Conservation (phyloP, 148 eudicot genomes). For the Simmondsia chinensis region DNA sequence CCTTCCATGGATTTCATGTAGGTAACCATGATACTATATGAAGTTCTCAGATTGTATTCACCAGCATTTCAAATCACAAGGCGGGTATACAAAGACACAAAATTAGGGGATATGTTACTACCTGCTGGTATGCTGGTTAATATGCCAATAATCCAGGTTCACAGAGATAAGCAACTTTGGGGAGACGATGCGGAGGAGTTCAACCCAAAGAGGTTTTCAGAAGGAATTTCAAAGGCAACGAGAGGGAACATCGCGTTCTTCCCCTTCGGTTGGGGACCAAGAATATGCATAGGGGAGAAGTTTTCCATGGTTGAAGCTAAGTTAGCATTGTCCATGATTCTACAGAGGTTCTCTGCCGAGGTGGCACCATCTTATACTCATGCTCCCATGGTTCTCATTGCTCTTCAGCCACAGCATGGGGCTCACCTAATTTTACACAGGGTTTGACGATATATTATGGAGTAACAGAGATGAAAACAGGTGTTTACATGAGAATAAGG, state of each 20-base stretch:
- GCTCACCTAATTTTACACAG: conserved; percentile 41
- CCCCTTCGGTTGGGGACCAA: conserved; percentile 47
- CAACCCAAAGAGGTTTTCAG: conserved; percentile 47
- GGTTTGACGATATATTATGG: no score
- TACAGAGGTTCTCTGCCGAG: conserved; percentile 33
- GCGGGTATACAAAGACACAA: conserved; percentile 6
- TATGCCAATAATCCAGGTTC: conserved; percentile 19
- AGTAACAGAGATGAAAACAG: no score
- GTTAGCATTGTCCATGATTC: conserved; percentile 32
- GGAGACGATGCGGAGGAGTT: conserved; percentile 47
- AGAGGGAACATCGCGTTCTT: conserved; percentile 26
- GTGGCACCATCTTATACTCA: conserved; percentile 42
- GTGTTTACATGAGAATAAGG: no score
- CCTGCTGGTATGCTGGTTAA: conserved; percentile 21
- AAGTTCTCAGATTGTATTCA: conserved; percentile 43
- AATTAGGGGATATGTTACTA: conserved; percentile 25
- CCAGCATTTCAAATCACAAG: conserved; percentile 12
- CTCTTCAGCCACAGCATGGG: conserved; percentile 42
- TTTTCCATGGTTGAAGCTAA: conserved; percentile 45
- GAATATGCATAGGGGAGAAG: conserved; percentile 45
- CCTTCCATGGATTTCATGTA: conserved; percentile 1
- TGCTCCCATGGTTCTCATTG: conserved; percentile 29
- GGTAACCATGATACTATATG: conserved; percentile 48
- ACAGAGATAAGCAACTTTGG: conserved; percentile 39
- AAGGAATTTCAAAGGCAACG: conserved; percentile 38